phyloP scores from a whole-genome alignment of 129 eudicot species.

The Artemisia annua region DNA sequence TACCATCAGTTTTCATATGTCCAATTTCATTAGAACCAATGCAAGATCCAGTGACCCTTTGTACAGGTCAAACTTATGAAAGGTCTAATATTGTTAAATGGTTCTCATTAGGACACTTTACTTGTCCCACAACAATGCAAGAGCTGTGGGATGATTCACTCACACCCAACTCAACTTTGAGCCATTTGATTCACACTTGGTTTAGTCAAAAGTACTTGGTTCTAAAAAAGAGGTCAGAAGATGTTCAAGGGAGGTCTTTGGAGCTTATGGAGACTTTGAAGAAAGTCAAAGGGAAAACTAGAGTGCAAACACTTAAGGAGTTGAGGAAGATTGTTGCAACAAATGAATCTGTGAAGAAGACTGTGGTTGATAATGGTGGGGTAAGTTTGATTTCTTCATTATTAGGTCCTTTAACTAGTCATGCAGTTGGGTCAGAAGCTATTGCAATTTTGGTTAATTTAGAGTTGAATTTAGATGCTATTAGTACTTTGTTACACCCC shows the following conservation, averaged over 20 bases:
- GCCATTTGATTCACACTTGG: slow-evolving; percentile 49
- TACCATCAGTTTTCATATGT: slow-evolving; percentile 60
- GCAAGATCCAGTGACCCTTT: slow-evolving; percentile 64
- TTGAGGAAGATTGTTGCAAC: slow-evolving; percentile 36
- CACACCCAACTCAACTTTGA: slow-evolving; percentile 53
- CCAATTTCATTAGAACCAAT: slow-evolving; percentile 62
- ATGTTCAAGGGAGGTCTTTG: slow-evolving; percentile 43
- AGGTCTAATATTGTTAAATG: slow-evolving; percentile 52
- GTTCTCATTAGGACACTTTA: slow-evolving; percentile 54
- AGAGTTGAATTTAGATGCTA: slow-evolving; percentile 6
- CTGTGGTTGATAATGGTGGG: slow-evolving; percentile 48
- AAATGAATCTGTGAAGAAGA: slow-evolving; percentile 25
- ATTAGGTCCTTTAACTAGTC: slow-evolving; percentile 51
- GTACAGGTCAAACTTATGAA: slow-evolving; percentile 68
- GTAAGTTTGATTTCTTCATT: slow-evolving; percentile 33
- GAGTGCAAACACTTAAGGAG: slow-evolving; percentile 44
- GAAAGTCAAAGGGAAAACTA: slow-evolving; percentile 50
- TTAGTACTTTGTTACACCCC: slow-evolving; percentile 24
- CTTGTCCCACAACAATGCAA: slow-evolving; percentile 70
- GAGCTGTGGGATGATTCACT: slow-evolving; percentile 66
- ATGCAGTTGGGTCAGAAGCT: slow-evolving; percentile 54
- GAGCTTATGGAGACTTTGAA: slow-evolving; percentile 41
- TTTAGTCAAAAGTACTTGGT: slow-evolving; percentile 46
- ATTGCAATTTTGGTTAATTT: slow-evolving; percentile 48
- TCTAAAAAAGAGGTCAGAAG: slow-evolving; percentile 55